A percentile compares a stretch with the other conserved stretches of the same genome.
Evolutionary conservation across 2,329 filamentous ascomycete genomes (phyloP).

Genomic region (Alternaria sp.): DNA sequence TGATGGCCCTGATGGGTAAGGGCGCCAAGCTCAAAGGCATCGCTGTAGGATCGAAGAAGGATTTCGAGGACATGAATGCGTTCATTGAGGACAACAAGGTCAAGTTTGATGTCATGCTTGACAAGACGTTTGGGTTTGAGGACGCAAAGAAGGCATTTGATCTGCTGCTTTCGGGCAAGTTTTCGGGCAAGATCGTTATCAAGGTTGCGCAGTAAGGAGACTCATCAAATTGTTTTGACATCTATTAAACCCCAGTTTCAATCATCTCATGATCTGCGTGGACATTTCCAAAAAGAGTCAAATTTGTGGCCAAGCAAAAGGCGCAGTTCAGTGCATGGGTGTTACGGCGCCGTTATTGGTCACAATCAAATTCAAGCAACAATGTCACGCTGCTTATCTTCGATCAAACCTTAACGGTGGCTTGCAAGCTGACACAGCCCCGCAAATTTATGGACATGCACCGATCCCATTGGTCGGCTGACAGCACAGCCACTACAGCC

Average conservation of each 20-base stretch:
- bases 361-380: too few relatives aligned
- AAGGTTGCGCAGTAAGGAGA: conserved; percentile 9
- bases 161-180: conserved; percentile 43
- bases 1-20: conserved; percentile 29
- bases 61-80: conserved; percentile 49
- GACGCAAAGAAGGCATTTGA: conserved; percentile 43
- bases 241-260: too few relatives aligned
- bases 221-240: not conserved
- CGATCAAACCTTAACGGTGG: not conserved
- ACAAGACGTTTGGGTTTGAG: conserved; percentile 44
- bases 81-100: conserved; percentile 46
- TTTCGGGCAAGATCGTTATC: conserved; percentile 41
- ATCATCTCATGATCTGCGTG: not conserved
- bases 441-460: not conserved
- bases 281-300: not conserved
- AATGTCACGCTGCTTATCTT: not conserved
- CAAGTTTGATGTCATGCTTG: conserved; percentile 33
- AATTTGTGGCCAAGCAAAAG: not conserved
- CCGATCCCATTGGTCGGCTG: not conserved
- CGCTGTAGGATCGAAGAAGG: conserved; percentile 63
- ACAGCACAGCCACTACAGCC: conserved; percentile 20
- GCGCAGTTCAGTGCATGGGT: too few relatives aligned
- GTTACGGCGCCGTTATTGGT: too few relatives aligned
- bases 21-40: conserved; percentile 51
- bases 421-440: not conserved